These are phyloP conservation scores for Eucalyptus curtisii DNA, from an alignment of 345 rosid species.

Conservation along the genomic window DNA sequence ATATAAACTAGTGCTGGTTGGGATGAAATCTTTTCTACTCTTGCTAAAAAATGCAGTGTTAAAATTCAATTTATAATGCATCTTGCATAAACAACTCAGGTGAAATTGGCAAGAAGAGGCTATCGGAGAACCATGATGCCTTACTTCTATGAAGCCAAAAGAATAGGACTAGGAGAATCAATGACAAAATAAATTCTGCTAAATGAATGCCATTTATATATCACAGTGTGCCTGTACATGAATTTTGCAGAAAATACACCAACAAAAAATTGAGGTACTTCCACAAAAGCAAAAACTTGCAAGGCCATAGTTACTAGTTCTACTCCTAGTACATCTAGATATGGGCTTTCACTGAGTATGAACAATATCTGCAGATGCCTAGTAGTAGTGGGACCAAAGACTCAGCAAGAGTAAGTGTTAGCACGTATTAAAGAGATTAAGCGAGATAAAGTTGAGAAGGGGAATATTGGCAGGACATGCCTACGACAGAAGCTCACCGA, in stretches of 20 bases:
- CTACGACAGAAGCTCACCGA: slow-evolving; percentile 39
- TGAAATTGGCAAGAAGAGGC: neutral
- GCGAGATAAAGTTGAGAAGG: neutral
- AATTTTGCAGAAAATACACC: neutral
- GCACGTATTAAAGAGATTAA: neutral
- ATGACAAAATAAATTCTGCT: neutral
- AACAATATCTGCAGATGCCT: neutral
- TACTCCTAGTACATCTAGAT: neutral
- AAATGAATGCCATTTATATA: neutral
- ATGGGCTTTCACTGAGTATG: neutral
- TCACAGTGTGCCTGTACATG: neutral
- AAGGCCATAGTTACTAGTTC: neutral
- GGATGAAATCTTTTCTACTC: neutral
- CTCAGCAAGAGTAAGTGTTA: neutral
- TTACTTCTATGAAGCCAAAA: neutral
- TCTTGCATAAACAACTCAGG: neutral
- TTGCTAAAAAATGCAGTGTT: neutral
- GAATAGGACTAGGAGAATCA: neutral
- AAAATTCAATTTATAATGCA: neutral
- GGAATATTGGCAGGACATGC: neutral
- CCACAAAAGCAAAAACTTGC: neutral
- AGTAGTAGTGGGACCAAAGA: neutral
- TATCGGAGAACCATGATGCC: neutral
- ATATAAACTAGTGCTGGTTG: neutral
- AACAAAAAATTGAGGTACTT: neutral